Percentiles rank a stretch among this genome's conserved stretches.
Evolutionary conservation across 1,139 yeast genomes (phyloP).

Genomic region (Hemisphaericaspora lyxosophila): DNA sequence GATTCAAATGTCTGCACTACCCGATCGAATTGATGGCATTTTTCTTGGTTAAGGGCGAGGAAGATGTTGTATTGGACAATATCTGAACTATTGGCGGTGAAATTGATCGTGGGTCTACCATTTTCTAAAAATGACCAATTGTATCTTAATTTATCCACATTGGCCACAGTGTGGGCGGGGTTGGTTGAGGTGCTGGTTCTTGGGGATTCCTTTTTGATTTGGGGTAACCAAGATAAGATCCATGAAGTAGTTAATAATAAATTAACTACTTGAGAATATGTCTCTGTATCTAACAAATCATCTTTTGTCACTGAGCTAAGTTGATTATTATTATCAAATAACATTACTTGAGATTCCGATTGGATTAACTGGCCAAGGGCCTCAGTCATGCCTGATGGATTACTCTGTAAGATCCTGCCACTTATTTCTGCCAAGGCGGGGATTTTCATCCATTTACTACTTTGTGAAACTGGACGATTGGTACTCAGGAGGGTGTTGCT

Average conservation of each 20-base stretch:
- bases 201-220: slow-evolving; percentile 45
- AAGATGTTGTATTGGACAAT: slow-evolving; percentile 26
- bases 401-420: slow-evolving; percentile 23
- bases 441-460: slow-evolving; percentile 45
- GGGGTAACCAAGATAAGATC: slow-evolving; percentile 57
- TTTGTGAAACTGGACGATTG: slow-evolving; percentile 28
- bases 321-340: slow-evolving; percentile 22
- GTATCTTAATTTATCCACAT: slow-evolving; percentile 48
- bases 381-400: slow-evolving; percentile 5
- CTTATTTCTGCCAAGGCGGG: slow-evolving; percentile 38
- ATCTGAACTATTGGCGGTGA: slow-evolving; percentile 22
- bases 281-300: slow-evolving; percentile 43
- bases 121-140: slow-evolving; percentile 60
- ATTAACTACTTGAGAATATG: slow-evolving; percentile 49
- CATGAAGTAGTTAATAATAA: slow-evolving; percentile 48
- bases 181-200: slow-evolving; percentile 28
- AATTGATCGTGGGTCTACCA: slow-evolving; percentile 31
- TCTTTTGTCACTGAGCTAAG: slow-evolving; percentile 32
- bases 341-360: slow-evolving; percentile 40
- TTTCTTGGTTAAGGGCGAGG: slow-evolving; percentile 38
- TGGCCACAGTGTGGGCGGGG: slow-evolving; percentile 16
- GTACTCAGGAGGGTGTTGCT: neutral
- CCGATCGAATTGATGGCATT: slow-evolving; percentile 47
- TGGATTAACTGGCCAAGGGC: slow-evolving; percentile 17
- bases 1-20: slow-evolving; percentile 45